Base-by-base conservation (phyloP, 2,329 filamentous ascomycete genomes). In the Xylariaceae sp. region DNA sequence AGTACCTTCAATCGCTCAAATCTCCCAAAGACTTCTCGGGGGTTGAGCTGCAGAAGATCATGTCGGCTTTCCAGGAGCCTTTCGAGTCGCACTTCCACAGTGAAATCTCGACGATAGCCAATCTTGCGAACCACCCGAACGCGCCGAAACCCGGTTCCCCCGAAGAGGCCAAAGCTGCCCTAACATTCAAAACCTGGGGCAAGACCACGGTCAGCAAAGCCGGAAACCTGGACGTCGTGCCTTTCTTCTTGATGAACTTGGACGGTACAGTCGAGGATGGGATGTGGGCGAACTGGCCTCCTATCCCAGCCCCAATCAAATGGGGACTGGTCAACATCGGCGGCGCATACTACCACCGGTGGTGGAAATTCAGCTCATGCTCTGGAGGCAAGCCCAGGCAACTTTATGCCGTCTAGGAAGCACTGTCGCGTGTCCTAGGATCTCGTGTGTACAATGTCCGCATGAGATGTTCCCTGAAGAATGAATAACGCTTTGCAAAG, bases 291-390 rank as follows among this genome's bases (percentile, higher is more conserved):
- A 69, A 70, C 50, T 83, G 78, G 78, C 79, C 79, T 31, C 76
- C 78, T 0, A 82, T 83, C 65, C 78, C 78, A 1, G 67, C 64
- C 4, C 70, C 74, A 3, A 67, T 82, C 43, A 68, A 70, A 39
- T 83, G 76, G 76, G 71, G 70, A 0, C 51, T 83, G 44, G 66
- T 74, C 24, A 81, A 80, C 50, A 57, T 81, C 30, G 75, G 66
- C 2, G 77, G 76, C 2, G 66, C 71, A 24, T 73, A 68, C 59
- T 67, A 81, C 48, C 68, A 68, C 24, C 64, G 68, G 3, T 74
- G 72, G 69, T 83, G 79, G 78, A 78, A 71, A 62, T 84, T 82
- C 64, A 67, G 76, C 21, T 81, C 77, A 51, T 83, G 78, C 50
- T 59, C 64, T 3, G 54, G 60, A 0, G 77, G 77, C 2, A 59